phyloP scores from a whole-genome alignment of 306 rosid species.

The Coriaria nepalensis region DNA sequence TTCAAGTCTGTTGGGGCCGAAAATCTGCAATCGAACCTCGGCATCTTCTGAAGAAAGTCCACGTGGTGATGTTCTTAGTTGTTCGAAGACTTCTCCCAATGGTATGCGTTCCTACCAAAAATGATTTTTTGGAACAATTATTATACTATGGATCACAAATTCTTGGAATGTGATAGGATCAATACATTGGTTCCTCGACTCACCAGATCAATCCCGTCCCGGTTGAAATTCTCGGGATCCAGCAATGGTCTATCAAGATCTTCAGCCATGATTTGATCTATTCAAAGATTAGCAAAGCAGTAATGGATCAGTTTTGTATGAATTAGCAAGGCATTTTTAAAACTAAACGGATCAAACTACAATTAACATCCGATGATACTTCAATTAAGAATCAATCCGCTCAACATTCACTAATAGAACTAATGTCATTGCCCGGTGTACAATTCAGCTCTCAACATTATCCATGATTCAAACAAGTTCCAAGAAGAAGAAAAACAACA shows the following conservation, averaged over 20 bases:
- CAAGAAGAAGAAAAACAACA: background rate
- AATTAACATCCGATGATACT: too few species aligned
- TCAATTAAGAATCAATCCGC: too few species aligned
- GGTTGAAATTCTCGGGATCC: slow-evolving; percentile 55
- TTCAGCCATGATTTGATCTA: slow-evolving; percentile 41
- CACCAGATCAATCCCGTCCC: slow-evolving; percentile 77
- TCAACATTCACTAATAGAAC: background rate
- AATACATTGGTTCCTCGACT: slow-evolving; percentile 2
- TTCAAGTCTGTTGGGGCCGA: slow-evolving; percentile 69
- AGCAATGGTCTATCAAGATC: slow-evolving; percentile 67
- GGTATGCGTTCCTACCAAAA: slow-evolving; percentile 60
- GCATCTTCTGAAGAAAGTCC: slow-evolving; percentile 81
- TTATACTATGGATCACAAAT: slow-evolving; percentile 9
- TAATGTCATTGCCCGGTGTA: background rate
- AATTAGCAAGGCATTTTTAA: too few species aligned
- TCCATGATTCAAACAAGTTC: background rate
- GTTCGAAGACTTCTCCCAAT: slow-evolving; percentile 63
- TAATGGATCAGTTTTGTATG: background rate
- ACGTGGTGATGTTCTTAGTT: slow-evolving; percentile 41
- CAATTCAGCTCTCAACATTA: background rate
- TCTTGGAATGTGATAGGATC: slow-evolving; percentile 12
- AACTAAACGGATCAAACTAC: too few species aligned
- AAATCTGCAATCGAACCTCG: slow-evolving; percentile 47
- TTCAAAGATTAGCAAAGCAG: background rate
- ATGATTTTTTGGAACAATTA: background rate